phyloP scores from a whole-genome alignment of 129 eudicot species.

The Apium graveolens region DNA sequence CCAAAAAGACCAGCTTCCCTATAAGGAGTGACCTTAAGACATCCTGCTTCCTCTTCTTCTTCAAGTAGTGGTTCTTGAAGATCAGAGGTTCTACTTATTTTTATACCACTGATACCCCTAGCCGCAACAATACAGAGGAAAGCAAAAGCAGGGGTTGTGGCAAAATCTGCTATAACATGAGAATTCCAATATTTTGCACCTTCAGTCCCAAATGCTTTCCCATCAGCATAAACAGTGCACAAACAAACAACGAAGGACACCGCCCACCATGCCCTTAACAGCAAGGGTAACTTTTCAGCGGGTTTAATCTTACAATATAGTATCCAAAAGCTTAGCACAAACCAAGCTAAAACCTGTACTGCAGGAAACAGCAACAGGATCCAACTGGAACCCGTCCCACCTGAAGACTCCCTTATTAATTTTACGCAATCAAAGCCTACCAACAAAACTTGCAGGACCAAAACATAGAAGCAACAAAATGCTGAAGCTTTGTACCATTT shows the following conservation, averaged over 20 bases:
- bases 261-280: slow-evolving; percentile 77
- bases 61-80: slow-evolving; percentile 79
- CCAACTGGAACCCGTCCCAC: slow-evolving; percentile 40
- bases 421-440: slow-evolving; percentile 59
- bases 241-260: slow-evolving; percentile 44
- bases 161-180: slow-evolving; percentile 53
- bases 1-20: slow-evolving; percentile 69
- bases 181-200: slow-evolving; percentile 48
- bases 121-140: slow-evolving; percentile 60
- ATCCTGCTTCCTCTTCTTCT: slow-evolving; percentile 77
- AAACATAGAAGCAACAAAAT: slow-evolving; percentile 60
- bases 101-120: slow-evolving; percentile 67
- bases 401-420: slow-evolving; percentile 33
- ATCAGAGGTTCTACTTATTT: slow-evolving; percentile 41
- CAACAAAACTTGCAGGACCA: slow-evolving; percentile 53
- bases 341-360: slow-evolving; percentile 71
- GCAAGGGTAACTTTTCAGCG: slow-evolving; percentile 47
- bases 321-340: slow-evolving; percentile 45
- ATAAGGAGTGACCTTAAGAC: slow-evolving; percentile 73
- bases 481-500: slow-evolving; percentile 53
- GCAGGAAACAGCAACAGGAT: slow-evolving; percentile 46
- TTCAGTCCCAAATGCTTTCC: slow-evolving; percentile 35
- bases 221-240: slow-evolving; percentile 49
- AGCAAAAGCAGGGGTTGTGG: slow-evolving; percentile 49
- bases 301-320: slow-evolving; percentile 45